Evolutionary conservation across 768 basidiomycete species (phyloP), one percentile per base, ranked within the genome.

Genomic region (Podaxis rugospora): DNA sequence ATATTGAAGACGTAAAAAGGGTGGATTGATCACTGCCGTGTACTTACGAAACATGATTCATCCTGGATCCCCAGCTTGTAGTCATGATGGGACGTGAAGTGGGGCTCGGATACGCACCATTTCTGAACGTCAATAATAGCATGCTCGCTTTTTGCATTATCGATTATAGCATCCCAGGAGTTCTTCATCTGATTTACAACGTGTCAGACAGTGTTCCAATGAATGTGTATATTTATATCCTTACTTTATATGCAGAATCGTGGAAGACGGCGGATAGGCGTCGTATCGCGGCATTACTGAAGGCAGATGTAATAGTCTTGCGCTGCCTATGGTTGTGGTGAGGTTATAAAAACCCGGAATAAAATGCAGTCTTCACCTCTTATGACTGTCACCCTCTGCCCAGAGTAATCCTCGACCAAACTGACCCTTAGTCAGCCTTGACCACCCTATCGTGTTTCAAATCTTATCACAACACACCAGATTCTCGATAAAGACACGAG

Each of bases 221-320:
- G 32, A 32, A 32, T 9, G 14, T n/a, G 6, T 18, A 44, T 18
- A 44, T 44, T 16, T 44, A 18, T n/a, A 21, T 10, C 6, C 14
- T 18, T 16, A 80, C 83, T 76, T 82, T 81, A 66, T 84, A 79
- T 1, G 76, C 74, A 0, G 80, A 77, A 61, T 84, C 82, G 57
- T 76, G 81, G 68, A 84, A 84, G 2, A 83, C 74, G 1, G 73
- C 66, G 0, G 76, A 79, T 6, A 83, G 66, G 28, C 69, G 74
- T 16, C 81, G 76, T 47, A 85, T 80, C 0, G 80, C 78, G 1
- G 79, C 74, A 63, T 78, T 82, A 66, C 77, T 82, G 66, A 85
- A 85, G 0, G 81, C 81, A 1, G 82, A 80, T 0, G 79, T 76
- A 7, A 83, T 66, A 0, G 80, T 75, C 62, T 80, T 83, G 35